Percentiles rank a stretch among this genome's conserved stretches.
Evolutionary conservation across 495 filamentous ascomycete species (phyloP).

Genomic region (Sporormia fimetaria): DNA sequence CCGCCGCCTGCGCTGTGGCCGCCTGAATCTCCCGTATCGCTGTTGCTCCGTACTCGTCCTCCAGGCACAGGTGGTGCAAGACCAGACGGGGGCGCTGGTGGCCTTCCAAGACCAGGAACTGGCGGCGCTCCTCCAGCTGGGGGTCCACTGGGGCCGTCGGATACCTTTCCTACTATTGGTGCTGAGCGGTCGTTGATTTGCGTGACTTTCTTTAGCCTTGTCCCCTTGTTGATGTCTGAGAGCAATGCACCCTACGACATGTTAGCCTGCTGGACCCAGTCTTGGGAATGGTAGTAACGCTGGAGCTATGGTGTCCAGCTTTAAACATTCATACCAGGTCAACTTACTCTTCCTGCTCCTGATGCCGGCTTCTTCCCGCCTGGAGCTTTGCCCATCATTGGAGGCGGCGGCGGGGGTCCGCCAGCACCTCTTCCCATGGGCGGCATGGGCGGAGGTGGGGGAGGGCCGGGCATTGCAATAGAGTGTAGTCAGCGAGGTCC

Average conservation of each 20-base stretch:
- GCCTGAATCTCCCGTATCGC: slow-evolving; percentile 48
- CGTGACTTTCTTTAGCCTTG: slow-evolving; percentile 73
- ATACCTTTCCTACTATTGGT: slow-evolving; percentile 49
- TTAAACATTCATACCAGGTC: too few relatives aligned
- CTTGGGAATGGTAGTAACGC: neutral
- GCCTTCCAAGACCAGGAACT: slow-evolving; percentile 54
- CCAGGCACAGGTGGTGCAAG: slow-evolving; percentile 66
- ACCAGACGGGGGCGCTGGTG: slow-evolving; percentile 51
- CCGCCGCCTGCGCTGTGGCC: slow-evolving; percentile 38
- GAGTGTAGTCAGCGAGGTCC: slow-evolving; percentile 13
- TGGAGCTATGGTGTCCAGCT: too few relatives aligned
- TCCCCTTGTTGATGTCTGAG: slow-evolving; percentile 76
- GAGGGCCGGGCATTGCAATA: slow-evolving; percentile 50
- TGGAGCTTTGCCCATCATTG: slow-evolving; percentile 31
- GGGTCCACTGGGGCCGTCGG: slow-evolving; percentile 47
- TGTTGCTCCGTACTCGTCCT: slow-evolving; percentile 68
- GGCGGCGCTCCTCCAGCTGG: slow-evolving; percentile 65
- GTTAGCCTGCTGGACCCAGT: slow-evolving; percentile 19
- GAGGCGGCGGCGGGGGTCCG: slow-evolving; percentile 58
- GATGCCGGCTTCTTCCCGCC: slow-evolving; percentile 39
- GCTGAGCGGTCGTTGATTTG: slow-evolving; percentile 76
- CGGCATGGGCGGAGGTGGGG: slow-evolving; percentile 51
- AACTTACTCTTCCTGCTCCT: slow-evolving; percentile 44
- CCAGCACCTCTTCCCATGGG: slow-evolving; percentile 37
- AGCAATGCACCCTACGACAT: slow-evolving; percentile 68